A percentile compares a stretch with the other conserved stretches of the same genome.
phyloP scores from a whole-genome alignment of 495 filamentous ascomycete species.

The Aspergillus biplanus region DNA sequence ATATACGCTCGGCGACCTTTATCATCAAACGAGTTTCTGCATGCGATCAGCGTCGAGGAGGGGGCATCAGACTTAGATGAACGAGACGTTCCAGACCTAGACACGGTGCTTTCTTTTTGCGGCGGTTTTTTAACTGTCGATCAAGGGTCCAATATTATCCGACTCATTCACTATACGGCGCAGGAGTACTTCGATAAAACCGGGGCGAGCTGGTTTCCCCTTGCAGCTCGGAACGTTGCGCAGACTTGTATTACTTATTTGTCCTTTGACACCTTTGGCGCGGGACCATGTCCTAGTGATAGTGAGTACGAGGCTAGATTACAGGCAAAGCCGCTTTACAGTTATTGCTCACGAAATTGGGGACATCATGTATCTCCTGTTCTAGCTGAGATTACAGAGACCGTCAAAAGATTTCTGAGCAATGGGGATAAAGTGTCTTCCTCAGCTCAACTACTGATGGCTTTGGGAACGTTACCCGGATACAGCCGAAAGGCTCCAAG shows the following conservation, averaged over 20 bases:
- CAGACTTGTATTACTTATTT: background rate
- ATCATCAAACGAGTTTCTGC: background rate
- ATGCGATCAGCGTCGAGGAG: background rate
- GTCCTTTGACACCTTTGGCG: background rate
- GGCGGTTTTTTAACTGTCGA: background rate
- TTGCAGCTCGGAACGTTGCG: background rate
- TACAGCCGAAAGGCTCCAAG: background rate
- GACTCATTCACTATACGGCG: background rate
- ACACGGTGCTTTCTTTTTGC: background rate
- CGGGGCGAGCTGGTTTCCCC: background rate
- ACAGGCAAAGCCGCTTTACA: background rate
- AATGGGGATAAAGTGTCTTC: background rate
- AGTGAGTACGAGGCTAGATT: background rate
- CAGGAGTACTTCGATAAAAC: background rate
- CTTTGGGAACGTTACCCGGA: background rate
- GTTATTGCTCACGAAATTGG: background rate
- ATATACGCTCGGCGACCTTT: background rate
- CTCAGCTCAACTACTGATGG: background rate
- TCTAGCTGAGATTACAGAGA: background rate
- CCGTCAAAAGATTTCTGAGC: background rate
- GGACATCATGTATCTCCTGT: background rate
- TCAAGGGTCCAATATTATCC: background rate
- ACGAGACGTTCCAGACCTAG: background rate
- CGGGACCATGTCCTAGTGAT: background rate
- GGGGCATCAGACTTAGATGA: background rate